Evolutionary conservation across 805 yeast genomes (phyloP), one percentile per base, ranked within the genome.

Genomic region (Yarrowia osloensis): DNA sequence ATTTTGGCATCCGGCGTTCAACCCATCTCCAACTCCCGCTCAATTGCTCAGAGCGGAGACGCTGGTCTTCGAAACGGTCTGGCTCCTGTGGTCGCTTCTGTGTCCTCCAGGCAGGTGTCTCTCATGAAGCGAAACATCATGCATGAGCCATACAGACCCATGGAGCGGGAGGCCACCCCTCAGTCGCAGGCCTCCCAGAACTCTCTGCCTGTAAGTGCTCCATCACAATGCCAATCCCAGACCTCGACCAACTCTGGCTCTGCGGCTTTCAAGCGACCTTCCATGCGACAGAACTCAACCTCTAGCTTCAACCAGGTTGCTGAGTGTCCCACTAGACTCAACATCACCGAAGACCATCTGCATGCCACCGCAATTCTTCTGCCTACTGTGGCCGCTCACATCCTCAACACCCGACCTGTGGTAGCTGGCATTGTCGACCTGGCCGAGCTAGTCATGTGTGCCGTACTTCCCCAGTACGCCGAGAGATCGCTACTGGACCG

Each of bases 1-100:
- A 81, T 85, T 62, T 82, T 83, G 57, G 89, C 89, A 1, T 84
- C 88, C 2, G 89, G 89, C 11, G 82, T 85, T 75, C 79, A 19
- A 72, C 71, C 59, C 74, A 78, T 6, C 75, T 79, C 22, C 71
- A 75, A 26, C 70, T 61, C 74, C 28, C 69, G 74, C 12, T 76
- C 80, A 2, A 70, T 74, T 52, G 73, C 76, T 9, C 76, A 68
- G 68, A 73, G 73, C 21, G 74, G 72, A n/a, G 74, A 68, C 66
- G 68, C 72, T 7, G 73, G 69, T 40, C 71, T 71, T n/a, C 59
- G 59, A 19, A 75, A 73, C 46, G 78, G 78, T 11, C 70, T 74
- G 5, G 76, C 74, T 21, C 73, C 74, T 0, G 69, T 73, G 11
- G 70, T 68, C 12, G 76, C 79, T 21, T 75, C 72, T 47, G 73